Evolutionary conservation across 1,284 basidiomycete genomes (phyloP), one percentile per base, ranked within the genome.

Genomic region (Pyrrhoderma noxium): DNA sequence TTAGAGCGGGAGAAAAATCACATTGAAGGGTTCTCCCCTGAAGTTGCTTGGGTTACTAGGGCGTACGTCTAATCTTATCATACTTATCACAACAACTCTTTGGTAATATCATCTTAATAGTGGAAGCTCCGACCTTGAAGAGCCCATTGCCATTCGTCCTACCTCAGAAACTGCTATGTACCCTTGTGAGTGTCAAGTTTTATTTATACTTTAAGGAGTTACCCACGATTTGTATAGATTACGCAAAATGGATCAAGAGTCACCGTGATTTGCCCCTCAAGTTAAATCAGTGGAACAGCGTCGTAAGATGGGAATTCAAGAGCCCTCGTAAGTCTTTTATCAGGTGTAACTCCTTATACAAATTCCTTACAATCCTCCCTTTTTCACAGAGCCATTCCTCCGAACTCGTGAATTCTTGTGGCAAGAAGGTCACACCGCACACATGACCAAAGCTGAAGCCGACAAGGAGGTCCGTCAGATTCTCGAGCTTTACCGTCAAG

Each of bases 301-400:
- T 99, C 62, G 95, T 99, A 23, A 86, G 95, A 57, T 99, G 95
- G 95, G 95, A 99, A 70, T 99, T 99, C 78, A 99, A 99, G 74
- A 96, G 95, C 69, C 96, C 95, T 50, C 93, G 27, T 31, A 31
- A 5, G 85, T 87, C 58, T 60, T n/a, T n/a, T n/a, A n/a, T n/a
- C 71, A 64, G 40, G 16, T 23, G 27, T 40, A 34, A 8, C 34
- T 35, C 13, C 16, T 2, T 44, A 2, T 13, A 8, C 2, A 16
- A 5, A 9, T 38, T 34, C 22, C 11, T 39, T 16, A 13, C 8
- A 46, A n/a, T 45, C 5, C 18, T 13, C n/a, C 18, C 45, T 22
- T 13, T 54, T 56, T 50, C 11, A 47, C 27, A 31, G 27, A 99
- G 70, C 95, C 95, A 2, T 99, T 99, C 88, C 79, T 99, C 39